These are phyloP conservation scores for Coemansia reversa DNA, from an alignment of 192 early-diverging fungal genomes.

Conservation along the genomic window DNA sequence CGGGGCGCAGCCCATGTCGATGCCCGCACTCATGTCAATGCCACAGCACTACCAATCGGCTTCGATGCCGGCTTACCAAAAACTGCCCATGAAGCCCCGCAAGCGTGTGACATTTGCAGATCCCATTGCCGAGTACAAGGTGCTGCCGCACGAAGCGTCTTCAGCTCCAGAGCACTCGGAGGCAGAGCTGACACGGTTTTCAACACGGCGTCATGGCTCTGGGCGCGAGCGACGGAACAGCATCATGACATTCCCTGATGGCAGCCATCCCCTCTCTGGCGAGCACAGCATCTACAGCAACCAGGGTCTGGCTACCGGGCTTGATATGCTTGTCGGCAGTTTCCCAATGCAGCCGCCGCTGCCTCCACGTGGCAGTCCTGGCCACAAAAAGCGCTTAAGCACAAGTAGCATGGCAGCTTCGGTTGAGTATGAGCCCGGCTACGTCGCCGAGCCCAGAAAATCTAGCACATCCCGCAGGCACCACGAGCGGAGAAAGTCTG, in stretches of 20 bases:
- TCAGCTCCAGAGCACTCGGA: slow-evolving; percentile 6
- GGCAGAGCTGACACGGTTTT: neutral
- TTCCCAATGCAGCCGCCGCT: slow-evolving; percentile 6
- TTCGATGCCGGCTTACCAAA: slow-evolving; percentile 9
- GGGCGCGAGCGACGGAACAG: slow-evolving; percentile 9
- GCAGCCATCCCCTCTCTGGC: neutral
- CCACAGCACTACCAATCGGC: neutral
- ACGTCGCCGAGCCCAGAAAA: neutral
- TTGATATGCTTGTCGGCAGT: slow-evolving; percentile 4
- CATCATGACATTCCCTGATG: neutral
- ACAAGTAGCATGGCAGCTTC: neutral
- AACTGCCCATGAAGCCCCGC: slow-evolving; percentile 15
- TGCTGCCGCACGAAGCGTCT: slow-evolving; percentile 15
- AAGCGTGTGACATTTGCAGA: slow-evolving; percentile 46
- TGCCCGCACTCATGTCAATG: slow-evolving; percentile 8
- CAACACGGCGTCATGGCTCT: neutral
- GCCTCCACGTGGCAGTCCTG: too few species aligned
- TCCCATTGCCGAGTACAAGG: slow-evolving; percentile 23
- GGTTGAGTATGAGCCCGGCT: too few species aligned
- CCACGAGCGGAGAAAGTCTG: slow-evolving; percentile 8
- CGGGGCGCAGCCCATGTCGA: slow-evolving; percentile 12
- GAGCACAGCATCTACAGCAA: slow-evolving; percentile 6
- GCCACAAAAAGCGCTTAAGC: neutral
- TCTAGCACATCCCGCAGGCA: neutral
- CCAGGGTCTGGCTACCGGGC: slow-evolving; percentile 1